Percentiles rank a stretch among this genome's conserved stretches.
These are phyloP conservation scores for Wickerhamiella spandovensis DNA, from an alignment of 805 yeast genomes.

Conservation along the genomic window DNA sequence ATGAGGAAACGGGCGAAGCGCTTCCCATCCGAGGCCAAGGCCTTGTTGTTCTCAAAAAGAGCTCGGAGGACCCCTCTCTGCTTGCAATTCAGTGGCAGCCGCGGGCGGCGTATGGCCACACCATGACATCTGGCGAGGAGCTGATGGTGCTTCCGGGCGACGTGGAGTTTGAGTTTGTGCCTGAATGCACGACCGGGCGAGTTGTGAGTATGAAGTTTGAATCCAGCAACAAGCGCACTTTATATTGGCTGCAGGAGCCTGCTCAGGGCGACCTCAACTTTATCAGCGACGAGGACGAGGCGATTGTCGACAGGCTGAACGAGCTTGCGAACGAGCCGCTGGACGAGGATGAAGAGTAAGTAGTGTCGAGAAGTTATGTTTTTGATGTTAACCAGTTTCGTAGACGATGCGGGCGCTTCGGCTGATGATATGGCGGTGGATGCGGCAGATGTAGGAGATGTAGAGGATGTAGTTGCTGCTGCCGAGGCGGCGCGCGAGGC, in stretches of 20 bases:
- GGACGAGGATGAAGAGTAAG: conserved; percentile 13
- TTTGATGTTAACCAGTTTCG: not conserved
- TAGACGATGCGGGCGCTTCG: not conserved
- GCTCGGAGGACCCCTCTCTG: conserved; percentile 59
- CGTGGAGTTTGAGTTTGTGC: conserved; percentile 59
- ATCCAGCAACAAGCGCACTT: conserved; percentile 43
- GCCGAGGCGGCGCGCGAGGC: no score
- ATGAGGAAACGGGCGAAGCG: conserved; percentile 44
- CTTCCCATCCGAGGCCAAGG: conserved; percentile 67
- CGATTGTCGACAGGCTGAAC: conserved; percentile 35
- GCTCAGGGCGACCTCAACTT: conserved; percentile 46
- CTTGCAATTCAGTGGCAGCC: conserved; percentile 64
- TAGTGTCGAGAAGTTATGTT: not conserved
- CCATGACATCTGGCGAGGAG: conserved; percentile 26
- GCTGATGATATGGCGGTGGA: no score
- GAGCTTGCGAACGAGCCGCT: conserved; percentile 23
- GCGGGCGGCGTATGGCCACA: conserved; percentile 29
- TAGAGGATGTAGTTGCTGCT: no score
- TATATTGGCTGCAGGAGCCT: conserved; percentile 65
- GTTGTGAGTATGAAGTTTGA: conserved; percentile 55
- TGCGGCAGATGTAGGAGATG: no score
- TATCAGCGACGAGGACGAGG: conserved; percentile 46
- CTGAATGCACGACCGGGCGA: conserved; percentile 62
- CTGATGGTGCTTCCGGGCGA: conserved; percentile 74
- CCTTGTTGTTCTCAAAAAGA: conserved; percentile 41